Percentiles rank a stretch among this genome's conserved stretches.
These are phyloP conservation scores for Rhododendron henanense DNA, from an alignment of 148 eudicot species.

Conservation along the genomic window DNA sequence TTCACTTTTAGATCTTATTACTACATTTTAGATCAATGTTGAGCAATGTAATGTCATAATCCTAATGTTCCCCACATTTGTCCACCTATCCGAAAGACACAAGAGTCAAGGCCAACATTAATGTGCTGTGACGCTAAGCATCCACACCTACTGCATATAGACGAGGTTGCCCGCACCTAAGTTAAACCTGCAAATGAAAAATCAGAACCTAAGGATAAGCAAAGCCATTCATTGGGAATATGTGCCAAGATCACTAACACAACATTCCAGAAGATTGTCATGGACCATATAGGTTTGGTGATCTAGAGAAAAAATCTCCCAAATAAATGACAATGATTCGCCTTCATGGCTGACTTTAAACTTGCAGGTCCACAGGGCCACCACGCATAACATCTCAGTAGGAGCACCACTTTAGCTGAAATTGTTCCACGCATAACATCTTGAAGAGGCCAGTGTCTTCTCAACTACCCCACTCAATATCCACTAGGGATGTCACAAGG, in stretches of 20 bases:
- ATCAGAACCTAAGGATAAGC: neutral
- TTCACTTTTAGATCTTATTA: neutral
- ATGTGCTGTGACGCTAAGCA: neutral
- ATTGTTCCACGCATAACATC: neutral
- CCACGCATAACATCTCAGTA: neutral
- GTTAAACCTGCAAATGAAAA: neutral
- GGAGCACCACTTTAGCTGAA: neutral
- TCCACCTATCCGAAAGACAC: neutral
- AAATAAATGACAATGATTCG: constrained; percentile 1
- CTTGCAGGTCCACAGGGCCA: constrained; percentile 7
- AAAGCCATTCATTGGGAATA: constrained; percentile 6
- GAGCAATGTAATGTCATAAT: neutral
- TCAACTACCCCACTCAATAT: neutral
- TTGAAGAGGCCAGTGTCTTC: neutral
- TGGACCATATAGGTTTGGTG: neutral
- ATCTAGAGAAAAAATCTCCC: constrained; percentile 4
- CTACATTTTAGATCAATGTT: neutral
- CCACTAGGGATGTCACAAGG: neutral
- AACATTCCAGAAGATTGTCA: neutral
- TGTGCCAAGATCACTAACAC: constrained; percentile 7
- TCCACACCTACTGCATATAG: neutral
- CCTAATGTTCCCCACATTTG: neutral
- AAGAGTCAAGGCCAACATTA: neutral
- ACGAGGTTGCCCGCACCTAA: neutral
- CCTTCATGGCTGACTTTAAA: neutral